phyloP scores from a whole-genome alignment of 2,329 filamentous ascomycete genomes.

The Colletotrichum noveboracense region DNA sequence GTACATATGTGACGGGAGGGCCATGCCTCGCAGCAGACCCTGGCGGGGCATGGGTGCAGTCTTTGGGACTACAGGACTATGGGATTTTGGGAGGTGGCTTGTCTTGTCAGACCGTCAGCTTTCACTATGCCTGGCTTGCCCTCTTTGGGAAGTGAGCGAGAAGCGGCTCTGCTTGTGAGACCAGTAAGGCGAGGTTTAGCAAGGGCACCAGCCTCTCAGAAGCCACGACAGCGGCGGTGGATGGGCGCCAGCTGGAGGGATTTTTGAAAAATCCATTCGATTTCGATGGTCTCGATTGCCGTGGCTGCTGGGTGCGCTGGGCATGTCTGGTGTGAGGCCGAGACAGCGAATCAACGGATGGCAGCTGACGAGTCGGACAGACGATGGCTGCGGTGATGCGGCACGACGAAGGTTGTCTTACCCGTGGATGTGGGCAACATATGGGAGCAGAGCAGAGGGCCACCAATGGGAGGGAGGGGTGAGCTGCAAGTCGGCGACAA shows the following conservation, averaged over 20 bases:
- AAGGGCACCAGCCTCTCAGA: neutral
- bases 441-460: neutral
- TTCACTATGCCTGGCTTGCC: neutral
- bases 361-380: constrained; percentile 12
- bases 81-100: constrained; percentile 16
- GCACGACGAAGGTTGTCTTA: constrained; percentile 16
- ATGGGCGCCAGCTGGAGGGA: neutral
- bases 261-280: neutral
- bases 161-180: neutral
- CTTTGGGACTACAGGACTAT: constrained; percentile 13
- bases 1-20: constrained; percentile 10
- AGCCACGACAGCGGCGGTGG: neutral
- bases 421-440: neutral
- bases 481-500: neutral
- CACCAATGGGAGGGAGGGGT: neutral
- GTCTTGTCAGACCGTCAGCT: constrained; percentile 16
- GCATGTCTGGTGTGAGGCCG: neutral
- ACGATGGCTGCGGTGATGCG: constrained; percentile 9
- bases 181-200: neutral
- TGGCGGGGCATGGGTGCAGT: neutral
- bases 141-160: neutral
- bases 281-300: neutral
- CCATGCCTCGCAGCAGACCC: neutral
- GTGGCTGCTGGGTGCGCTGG: neutral
- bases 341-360: neutral